Conservation (phyloP, 176 grass and related monocot genomes). For the Carex scoparia region DNA sequence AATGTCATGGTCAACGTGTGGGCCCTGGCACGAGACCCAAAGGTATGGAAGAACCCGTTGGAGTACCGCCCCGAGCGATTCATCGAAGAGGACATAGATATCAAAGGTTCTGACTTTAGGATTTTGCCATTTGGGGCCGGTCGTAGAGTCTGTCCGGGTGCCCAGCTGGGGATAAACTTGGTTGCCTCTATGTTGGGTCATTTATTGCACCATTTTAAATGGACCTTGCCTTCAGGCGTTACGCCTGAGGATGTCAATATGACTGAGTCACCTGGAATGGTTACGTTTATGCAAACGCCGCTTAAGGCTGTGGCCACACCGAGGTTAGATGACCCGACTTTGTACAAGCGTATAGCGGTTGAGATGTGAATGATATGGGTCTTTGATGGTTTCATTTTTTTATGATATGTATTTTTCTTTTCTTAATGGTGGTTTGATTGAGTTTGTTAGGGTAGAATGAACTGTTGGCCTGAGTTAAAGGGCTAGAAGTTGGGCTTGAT, state of each 20-base stretch:
- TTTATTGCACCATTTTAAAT: conserved; percentile 52
- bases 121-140: conserved; percentile 58
- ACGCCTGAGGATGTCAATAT: conserved; percentile 38
- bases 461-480: not conserved
- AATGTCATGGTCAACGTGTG: conserved; percentile 54
- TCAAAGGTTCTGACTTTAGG: conserved; percentile 57
- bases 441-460: not conserved
- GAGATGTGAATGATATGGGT: conserved; percentile 26
- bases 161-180: conserved; percentile 61
- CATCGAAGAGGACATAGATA: conserved; percentile 38
- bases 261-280: conserved; percentile 41
- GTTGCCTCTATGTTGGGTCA: conserved; percentile 51
- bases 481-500: not conserved
- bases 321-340: conserved; percentile 28
- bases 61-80: conserved; percentile 55
- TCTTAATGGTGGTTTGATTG: not conserved
- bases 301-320: conserved; percentile 38
- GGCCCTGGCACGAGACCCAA: conserved; percentile 45
- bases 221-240: conserved; percentile 37
- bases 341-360: conserved; percentile 36
- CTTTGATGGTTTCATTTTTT: not conserved
- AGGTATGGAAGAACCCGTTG: conserved; percentile 39
- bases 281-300: conserved; percentile 59
- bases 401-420: not conserved
- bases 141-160: conserved; percentile 50